Evolutionary conservation across 2,329 filamentous ascomycete genomes (phyloP).

Genomic region (Trichoderma atrobrunneum): DNA sequence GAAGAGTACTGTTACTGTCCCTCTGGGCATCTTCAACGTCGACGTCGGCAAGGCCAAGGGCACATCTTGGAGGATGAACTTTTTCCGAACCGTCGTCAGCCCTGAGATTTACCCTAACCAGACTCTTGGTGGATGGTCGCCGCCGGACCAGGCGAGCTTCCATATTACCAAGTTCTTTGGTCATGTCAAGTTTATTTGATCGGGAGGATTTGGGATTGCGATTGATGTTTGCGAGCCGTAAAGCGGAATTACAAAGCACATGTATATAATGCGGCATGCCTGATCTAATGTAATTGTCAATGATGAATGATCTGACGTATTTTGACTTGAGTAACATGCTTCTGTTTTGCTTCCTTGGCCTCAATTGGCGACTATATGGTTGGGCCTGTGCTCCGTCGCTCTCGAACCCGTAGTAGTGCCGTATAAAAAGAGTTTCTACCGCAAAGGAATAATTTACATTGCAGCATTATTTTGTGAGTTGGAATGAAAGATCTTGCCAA

Average conservation of each 20-base stretch:
- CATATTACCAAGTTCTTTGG: constrained; percentile 49
- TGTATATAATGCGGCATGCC: neutral
- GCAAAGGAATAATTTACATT: neutral
- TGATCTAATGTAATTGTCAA: neutral
- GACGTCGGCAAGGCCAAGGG: constrained; percentile 41
- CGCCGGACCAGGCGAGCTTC: constrained; percentile 45
- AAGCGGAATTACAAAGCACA: neutral
- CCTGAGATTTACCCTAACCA: constrained; percentile 44
- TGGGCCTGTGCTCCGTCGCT: neutral
- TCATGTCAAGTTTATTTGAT: constrained; percentile 37
- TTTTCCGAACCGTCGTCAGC: constrained; percentile 47
- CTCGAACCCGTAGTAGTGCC: neutral
- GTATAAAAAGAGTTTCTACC: neutral
- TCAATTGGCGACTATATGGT: neutral
- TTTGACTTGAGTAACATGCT: neutral
- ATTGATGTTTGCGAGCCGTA: neutral
- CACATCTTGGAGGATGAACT: constrained; percentile 52
- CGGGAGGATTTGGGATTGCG: too few species aligned
- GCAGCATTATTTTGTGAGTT: neutral
- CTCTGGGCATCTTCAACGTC: constrained; percentile 50
- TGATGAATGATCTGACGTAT: neutral
- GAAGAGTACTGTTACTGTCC: constrained; percentile 42
- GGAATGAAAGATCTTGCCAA: neutral
- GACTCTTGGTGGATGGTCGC: constrained; percentile 45
- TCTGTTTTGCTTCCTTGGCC: neutral